Base-by-base conservation (phyloP, 2,329 filamentous ascomycete genomes). In the Cylindrodendrum hubeiense region DNA sequence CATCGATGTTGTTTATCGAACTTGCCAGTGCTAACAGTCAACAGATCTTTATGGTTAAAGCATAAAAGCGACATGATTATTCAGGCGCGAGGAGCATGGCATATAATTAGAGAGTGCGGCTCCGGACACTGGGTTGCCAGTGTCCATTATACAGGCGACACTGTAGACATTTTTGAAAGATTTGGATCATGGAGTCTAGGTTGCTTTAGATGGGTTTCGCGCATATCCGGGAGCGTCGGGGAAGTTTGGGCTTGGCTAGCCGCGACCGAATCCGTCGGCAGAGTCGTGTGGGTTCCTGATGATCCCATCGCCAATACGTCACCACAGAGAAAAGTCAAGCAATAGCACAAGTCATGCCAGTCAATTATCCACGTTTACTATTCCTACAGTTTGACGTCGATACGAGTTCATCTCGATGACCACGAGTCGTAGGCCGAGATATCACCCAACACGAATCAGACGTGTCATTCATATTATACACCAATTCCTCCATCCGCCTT, bases 11-110 rank as follows among this genome's bases (percentile, higher is more conserved):
- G 39, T 26, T 43, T 34, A 5, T 3, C 19, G 10, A 46, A 12
- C 41, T 19, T 21, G 19, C 12, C 33, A 22, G 37, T 47, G 15
- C 63, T 72, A 60, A 69, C 47, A n/a, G 15, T 33, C 43, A 3
- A 15, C 67, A 90, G 88, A 92, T 92, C 75, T 90, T 92, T 71
- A 92, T 92, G 90, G 85, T 92, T 63, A 91, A 91, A 65, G 71
- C 79, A 61, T 80, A 74, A 44, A 63, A 33, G 37, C 34, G 12
- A 43, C 26, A n/a, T 58, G 19, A n/a, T 13, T 22, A 30, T 51
- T 19, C 3, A 21, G 50, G 28, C 47, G 44, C 15, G 33, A 46
- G 26, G 26, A 46, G 44, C 24, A 21, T 22, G 37, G 15, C 44
- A 64, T 66, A 53, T 46, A 52, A 28, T 51, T 58, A 51, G 52